Base-by-base conservation (phyloP, 768 basidiomycete species). In the Amanita fuliginea region DNA sequence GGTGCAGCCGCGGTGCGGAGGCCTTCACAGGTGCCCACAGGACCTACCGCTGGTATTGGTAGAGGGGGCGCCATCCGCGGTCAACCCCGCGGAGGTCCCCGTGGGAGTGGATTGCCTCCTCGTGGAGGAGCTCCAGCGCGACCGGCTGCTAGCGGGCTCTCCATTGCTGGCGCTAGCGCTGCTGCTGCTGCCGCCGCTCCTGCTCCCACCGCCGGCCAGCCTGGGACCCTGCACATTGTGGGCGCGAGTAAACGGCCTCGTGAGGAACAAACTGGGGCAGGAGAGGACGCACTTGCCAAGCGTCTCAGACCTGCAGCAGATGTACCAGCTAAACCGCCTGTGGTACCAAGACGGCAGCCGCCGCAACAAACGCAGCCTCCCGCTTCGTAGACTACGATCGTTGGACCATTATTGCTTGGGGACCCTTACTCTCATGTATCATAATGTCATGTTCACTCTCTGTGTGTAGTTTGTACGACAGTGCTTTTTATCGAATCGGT, bases 161-260 rank as follows among this genome's bases (percentile, higher is more conserved):
- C 49, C 2, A 34, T 28, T 21, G 42, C 49, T 19, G 33, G 39
- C 11, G 39, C 49, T 13, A 42, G 21, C 10, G 21, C 32, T 4
- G 14, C 18, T 9, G 14, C 30, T 11, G 22, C 21, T 4, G 14
- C 30, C 6, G 34, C 54, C 21, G 55, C 58, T 34, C 51, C 50
- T n/a, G 53, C 55, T 11, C 53, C 37, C 30, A 54, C 43, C n/a
- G 50, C 59, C n/a, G 8, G 9, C 8, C 44, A 60, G 19, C 49
- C 63, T 11, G 57, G 64, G 0, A 52, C 66, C 9, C 55, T 81
- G 35, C 74, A 75, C 11, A 83, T 83, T 40, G 73, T 78, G 56
- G 83, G 82, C 30, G 83, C 81, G 13, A 65, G 56, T 28, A 86
- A 86, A 55, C 75, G 83, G 22, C 71, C 76, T 30, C 72, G 83